Conservation (phyloP, 78 protist species). For the Cyanophora paradoxa region DNA sequence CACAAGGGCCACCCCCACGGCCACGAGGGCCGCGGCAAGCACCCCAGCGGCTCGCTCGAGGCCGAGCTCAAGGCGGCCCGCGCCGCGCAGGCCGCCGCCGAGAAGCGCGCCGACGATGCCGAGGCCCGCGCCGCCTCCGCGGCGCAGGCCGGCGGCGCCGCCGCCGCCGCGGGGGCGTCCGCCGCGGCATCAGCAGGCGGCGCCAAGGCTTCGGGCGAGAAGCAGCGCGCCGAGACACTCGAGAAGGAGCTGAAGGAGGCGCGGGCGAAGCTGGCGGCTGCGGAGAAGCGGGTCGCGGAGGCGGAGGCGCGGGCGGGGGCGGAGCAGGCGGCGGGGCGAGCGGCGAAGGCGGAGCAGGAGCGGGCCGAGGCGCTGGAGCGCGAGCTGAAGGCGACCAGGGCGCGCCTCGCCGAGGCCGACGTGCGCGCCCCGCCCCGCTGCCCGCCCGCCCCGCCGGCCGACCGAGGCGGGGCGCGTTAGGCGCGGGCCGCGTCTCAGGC, state of each 20-base stretch:
- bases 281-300: neutral
- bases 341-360: slow-evolving; percentile 1
- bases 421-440: neutral
- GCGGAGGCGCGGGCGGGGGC: neutral
- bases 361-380: neutral
- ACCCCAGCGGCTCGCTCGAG: no score
- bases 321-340: neutral
- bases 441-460: neutral
- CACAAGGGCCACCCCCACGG: no score
- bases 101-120: no score
- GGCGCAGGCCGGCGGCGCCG: neutral
- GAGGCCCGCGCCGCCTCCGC: no score
- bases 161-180: no score
- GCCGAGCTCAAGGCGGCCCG: no score
- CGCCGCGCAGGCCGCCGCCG: no score
- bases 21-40: no score
- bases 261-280: neutral
- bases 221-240: no score
- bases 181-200: no score
- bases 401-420: neutral
- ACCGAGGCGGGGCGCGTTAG: neutral
- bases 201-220: no score
- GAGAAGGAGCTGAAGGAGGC: neutral
- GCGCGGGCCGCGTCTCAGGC: neutral
- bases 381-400: neutral